Conservation (phyloP, 2,329 filamentous ascomycete species). For the Epichloe brachyelytri region DNA sequence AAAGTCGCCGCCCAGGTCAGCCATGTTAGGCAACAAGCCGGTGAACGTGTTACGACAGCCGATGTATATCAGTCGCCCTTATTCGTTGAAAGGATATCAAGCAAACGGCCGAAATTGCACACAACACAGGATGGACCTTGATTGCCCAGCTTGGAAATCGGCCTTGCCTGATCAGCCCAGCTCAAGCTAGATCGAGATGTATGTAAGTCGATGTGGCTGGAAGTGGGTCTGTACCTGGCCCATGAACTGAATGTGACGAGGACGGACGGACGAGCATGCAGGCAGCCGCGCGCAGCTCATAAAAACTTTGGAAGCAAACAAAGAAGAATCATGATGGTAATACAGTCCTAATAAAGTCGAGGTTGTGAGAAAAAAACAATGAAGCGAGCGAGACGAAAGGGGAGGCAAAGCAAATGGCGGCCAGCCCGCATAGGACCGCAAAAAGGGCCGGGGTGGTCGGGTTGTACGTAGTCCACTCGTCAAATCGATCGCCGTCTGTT, state of each 20-base stretch:
- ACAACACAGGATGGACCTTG: background rate
- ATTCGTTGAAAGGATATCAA: background rate
- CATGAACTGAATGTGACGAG: background rate
- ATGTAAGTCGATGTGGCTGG: conserved; percentile 4
- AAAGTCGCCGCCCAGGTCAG: conserved; percentile 16
- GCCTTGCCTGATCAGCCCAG: conserved; percentile 1
- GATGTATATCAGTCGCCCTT: background rate
- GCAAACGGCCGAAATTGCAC: background rate
- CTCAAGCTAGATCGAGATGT: background rate
- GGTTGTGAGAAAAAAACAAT: background rate
- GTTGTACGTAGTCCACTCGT: background rate
- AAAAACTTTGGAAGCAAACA: background rate
- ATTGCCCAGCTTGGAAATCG: background rate
- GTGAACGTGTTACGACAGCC: background rate
- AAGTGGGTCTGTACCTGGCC: conserved; percentile 2
- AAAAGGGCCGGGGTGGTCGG: background rate
- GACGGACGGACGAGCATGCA: background rate
- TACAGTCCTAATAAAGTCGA: background rate
- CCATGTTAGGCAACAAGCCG: conserved; percentile 15
- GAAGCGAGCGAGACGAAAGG: background rate
- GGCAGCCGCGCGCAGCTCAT: background rate
- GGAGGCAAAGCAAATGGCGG: background rate
- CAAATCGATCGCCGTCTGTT: background rate
- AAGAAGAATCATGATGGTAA: background rate
- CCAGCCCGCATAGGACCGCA: background rate